Conservation (phyloP, 2,329 filamentous ascomycete species). For the Neofusicoccum umdonicola region DNA sequence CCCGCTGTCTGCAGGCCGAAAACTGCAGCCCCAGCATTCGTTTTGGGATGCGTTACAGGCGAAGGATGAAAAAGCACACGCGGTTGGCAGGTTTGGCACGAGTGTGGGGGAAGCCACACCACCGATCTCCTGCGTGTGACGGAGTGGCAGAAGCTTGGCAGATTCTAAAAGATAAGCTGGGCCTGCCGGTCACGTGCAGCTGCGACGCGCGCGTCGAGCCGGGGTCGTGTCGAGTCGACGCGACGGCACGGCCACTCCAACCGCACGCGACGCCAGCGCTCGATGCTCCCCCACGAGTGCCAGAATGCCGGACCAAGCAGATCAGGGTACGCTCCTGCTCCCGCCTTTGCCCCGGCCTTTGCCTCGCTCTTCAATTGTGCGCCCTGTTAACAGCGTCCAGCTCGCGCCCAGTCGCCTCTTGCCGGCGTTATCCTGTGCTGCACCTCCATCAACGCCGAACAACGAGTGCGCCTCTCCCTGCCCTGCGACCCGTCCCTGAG, state of each 20-base stretch:
- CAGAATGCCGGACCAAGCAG: slow-evolving; percentile 26
- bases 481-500: neutral
- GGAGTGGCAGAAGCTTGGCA: slow-evolving; percentile 1
- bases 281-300: neutral
- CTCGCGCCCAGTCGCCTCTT: slow-evolving; percentile 37
- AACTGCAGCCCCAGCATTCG: neutral
- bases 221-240: neutral
- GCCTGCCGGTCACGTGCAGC: too few relatives aligned
- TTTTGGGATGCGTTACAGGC: neutral
- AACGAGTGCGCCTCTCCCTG: slow-evolving; percentile 59
- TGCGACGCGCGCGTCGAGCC: neutral
- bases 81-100: neutral
- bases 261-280: slow-evolving; percentile 5
- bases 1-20: too few relatives aligned
- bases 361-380: neutral
- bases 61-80: neutral
- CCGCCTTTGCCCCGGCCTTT: neutral
- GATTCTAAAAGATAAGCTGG: neutral
- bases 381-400: slow-evolving; percentile 24
- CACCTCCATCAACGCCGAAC: slow-evolving; percentile 77
- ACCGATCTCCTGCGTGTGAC: slow-evolving; percentile 9
- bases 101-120: slow-evolving; percentile 4
- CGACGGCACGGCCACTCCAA: neutral
- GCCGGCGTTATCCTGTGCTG: slow-evolving; percentile 76
- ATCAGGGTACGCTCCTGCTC: slow-evolving; percentile 26